Evolutionary conservation across 352 stramenopile genomes (phyloP).

Genomic region (Globisporangium apiculatum): DNA sequence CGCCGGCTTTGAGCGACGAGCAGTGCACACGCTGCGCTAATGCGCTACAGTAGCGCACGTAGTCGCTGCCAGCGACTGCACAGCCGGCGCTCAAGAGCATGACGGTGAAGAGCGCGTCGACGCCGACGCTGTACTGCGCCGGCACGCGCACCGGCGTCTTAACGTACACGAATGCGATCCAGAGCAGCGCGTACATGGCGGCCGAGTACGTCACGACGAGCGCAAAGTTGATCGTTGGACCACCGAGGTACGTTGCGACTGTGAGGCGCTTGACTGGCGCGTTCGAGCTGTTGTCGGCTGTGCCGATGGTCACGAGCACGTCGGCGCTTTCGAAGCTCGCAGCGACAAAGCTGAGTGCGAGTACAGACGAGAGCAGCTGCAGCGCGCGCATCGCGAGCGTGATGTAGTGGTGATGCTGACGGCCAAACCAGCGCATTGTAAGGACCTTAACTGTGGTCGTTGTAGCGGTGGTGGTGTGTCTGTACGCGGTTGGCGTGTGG

Average conservation of each 20-base stretch:
- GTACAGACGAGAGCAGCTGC: constrained; percentile 33
- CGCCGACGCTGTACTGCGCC: constrained; percentile 32
- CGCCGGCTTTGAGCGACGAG: constrained; percentile 32
- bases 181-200: constrained; percentile 38
- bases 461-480: constrained; percentile 3
- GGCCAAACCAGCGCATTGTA: constrained; percentile 19
- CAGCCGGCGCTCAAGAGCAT: constrained; percentile 60
- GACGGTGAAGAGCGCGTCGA: constrained; percentile 63
- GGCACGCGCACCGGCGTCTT: constrained; percentile 22
- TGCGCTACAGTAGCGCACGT: constrained; percentile 51
- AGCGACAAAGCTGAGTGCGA: constrained; percentile 44
- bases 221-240: constrained; percentile 49
- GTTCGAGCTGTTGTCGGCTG: not conserved
- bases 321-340: constrained; percentile 36
- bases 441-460: not conserved
- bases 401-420: constrained; percentile 32
- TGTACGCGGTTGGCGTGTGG: not conserved
- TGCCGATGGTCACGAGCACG: constrained; percentile 13
- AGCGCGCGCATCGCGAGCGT: constrained; percentile 42
- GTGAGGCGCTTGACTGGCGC: constrained; percentile 20
- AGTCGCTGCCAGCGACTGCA: constrained; percentile 55
- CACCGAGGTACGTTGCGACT: constrained; percentile 50
- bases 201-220: constrained; percentile 56
- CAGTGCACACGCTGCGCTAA: constrained; percentile 40
- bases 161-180: constrained; percentile 40